Evolutionary conservation across 345 rosid species (phyloP), one percentile per base, ranked within the genome.

Genomic region (Turritis glabra): DNA sequence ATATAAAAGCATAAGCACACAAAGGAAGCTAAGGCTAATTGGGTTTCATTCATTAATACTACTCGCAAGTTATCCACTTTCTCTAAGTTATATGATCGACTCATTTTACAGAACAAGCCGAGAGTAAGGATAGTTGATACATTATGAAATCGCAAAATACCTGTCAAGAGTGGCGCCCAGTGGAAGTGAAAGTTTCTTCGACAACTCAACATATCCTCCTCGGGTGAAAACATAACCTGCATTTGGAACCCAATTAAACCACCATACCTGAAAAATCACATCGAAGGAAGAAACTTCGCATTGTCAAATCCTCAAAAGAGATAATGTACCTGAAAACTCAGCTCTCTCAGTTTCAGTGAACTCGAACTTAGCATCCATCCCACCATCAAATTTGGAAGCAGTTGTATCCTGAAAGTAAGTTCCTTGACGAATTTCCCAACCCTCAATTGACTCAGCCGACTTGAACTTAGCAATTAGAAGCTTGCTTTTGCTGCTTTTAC

Each of bases 401-500:
- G 89, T 54, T 26, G 82, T 84, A 61, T 95, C 97, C 87, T 89
- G 93, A 74, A 95, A 95, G 74, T 95, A 95, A 78, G 96, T 89
- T 67, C 99, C 97, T 80, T 83, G 87, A 63, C 84, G 92, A 60
- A 90, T 84, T 79, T 95, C 89, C 99, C 99, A 95, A 10, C 90
- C 96, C 14, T 80, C 29, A 64, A 95, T 82, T 22, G 97, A 77
- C 38, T 86, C 89, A 21, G 76, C 84, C 0, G 89, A 80, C 69
- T 86, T 95, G 77, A 95, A 90, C 80, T 95, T 95, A 4, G 97
- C 84, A 11, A 91, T 84, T 57, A 86, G 63, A 82, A 95, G 99
- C 87, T 95, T 95, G 87, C 97, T 91, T 71, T 95, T 95, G 80
- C 97, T 88, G 88, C 97, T 95, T 82, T 83, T 89, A 58, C 97